These are phyloP conservation scores for Neonectria hederae DNA, from an alignment of 2,329 filamentous ascomycete genomes.

Conservation along the genomic window DNA sequence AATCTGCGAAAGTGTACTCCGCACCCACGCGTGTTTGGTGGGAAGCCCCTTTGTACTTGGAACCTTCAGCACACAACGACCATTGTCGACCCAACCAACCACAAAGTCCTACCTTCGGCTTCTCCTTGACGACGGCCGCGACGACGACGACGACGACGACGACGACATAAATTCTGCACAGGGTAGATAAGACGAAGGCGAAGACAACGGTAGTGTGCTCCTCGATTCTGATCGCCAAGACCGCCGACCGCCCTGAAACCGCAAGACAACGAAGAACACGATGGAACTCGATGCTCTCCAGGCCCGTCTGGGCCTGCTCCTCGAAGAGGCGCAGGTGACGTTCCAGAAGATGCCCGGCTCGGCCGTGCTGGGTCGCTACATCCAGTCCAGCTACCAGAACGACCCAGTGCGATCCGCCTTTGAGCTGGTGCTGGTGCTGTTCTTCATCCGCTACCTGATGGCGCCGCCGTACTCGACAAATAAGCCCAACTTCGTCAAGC, in stretches of 20 bases:
- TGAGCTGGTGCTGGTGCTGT: constrained; percentile 92
- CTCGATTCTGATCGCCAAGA: neutral
- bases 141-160: neutral
- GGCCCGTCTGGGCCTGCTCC: constrained; percentile 58
- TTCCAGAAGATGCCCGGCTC: constrained; percentile 95
- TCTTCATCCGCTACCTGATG: constrained; percentile 92
- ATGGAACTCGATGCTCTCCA: constrained; percentile 75
- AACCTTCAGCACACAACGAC: neutral
- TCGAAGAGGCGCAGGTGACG: constrained; percentile 64
- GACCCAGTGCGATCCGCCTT: constrained; percentile 94
- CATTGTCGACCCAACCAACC: neutral
- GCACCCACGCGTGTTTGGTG: neutral
- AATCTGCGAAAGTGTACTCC: constrained; percentile 9
- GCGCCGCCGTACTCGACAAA: constrained; percentile 92
- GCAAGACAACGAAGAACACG: neutral
- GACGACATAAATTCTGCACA: neutral
- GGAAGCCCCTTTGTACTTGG: constrained; percentile 13
- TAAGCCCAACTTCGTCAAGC: constrained; percentile 87
- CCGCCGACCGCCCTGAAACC: neutral
- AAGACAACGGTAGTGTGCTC: neutral
- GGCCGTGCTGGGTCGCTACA: constrained; percentile 92
- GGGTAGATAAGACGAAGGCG: neutral
- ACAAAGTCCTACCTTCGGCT: neutral
- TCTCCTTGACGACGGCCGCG: too few species aligned
- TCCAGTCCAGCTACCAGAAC: constrained; percentile 97